A percentile compares a stretch with the other conserved stretches of the same genome.
Conservation (phyloP, 352 stramenopile species). For the Pythium guiyangense region DNA sequence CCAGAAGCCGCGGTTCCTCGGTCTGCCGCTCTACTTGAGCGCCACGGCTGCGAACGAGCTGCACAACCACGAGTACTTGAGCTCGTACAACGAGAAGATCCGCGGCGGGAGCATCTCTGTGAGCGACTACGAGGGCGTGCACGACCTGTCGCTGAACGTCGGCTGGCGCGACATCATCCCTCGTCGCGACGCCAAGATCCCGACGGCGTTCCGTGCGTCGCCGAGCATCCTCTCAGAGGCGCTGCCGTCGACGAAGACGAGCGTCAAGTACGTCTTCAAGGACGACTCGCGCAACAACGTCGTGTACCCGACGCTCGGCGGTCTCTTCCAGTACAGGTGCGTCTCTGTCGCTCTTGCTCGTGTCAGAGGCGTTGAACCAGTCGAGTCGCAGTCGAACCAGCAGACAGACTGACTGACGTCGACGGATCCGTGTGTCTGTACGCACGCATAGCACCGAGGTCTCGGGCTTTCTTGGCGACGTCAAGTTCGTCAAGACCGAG, state of each 20-base stretch:
- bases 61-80: conserved; percentile 83
- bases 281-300: conserved; percentile 86
- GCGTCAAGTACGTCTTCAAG: conserved; percentile 91
- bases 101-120: conserved; percentile 78
- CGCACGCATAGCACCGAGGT: conserved; percentile 62
- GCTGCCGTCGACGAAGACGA: conserved; percentile 89
- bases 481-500: conserved; percentile 88
- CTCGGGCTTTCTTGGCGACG: conserved; percentile 80
- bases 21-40: conserved; percentile 73
- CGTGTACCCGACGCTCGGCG: conserved; percentile 82
- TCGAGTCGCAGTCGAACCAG: no score
- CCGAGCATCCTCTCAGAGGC: conserved; percentile 88
- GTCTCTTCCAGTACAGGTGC: conserved; percentile 87
- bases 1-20: conserved; percentile 85
- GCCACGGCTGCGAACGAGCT: conserved; percentile 76
- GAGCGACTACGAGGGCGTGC: conserved; percentile 81
- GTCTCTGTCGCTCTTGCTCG: not conserved
- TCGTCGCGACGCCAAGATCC: conserved; percentile 76
- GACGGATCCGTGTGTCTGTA: not conserved
- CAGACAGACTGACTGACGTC: not conserved
- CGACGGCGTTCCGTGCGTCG: conserved; percentile 86
- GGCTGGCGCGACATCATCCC: conserved; percentile 87
- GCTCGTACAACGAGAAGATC: conserved; percentile 88
- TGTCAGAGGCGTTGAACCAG: not conserved
- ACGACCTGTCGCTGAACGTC: conserved; percentile 82